Evolutionary conservation across 1,139 yeast genomes (phyloP).

Genomic region (Suhomyces coccinellae): DNA sequence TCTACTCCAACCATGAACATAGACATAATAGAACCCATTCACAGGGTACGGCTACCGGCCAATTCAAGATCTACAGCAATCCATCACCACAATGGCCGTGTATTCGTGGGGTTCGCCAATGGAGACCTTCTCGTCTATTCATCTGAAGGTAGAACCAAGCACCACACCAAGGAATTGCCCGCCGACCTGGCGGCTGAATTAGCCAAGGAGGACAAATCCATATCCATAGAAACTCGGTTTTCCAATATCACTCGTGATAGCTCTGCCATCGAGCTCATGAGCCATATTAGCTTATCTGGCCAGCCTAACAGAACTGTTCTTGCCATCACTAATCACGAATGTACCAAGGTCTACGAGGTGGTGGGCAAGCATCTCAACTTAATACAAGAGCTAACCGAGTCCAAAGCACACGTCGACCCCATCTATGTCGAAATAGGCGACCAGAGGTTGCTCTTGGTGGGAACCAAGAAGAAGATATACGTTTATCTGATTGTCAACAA

Average conservation of each 20-base stretch:
- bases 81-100: conserved; percentile 18
- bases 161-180: not conserved
- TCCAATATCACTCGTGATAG: conserved; percentile 25
- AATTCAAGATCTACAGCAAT: conserved; percentile 28
- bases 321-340: conserved; percentile 27
- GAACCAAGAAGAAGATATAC: conserved; percentile 32
- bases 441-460: conserved; percentile 28
- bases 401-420: conserved; percentile 19
- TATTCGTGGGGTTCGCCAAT: conserved; percentile 38
- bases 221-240: conserved; percentile 23
- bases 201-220: not conserved
- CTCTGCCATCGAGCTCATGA: conserved; percentile 23
- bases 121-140: conserved; percentile 37
- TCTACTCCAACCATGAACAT: conserved; percentile 25
- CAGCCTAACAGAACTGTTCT: conserved; percentile 28
- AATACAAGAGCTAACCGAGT: conserved; percentile 33
- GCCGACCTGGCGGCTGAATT: not conserved
- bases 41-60: conserved; percentile 28
- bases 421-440: conserved; percentile 21
- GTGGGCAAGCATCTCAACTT: conserved; percentile 38
- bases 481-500: conserved; percentile 31
- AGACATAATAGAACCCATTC: conserved; percentile 35
- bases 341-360: conserved; percentile 33
- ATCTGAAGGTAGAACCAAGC: not conserved
- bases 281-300: conserved; percentile 19